Base-by-base conservation (phyloP, 2,329 filamentous ascomycete species). In the Nemania sp. region DNA sequence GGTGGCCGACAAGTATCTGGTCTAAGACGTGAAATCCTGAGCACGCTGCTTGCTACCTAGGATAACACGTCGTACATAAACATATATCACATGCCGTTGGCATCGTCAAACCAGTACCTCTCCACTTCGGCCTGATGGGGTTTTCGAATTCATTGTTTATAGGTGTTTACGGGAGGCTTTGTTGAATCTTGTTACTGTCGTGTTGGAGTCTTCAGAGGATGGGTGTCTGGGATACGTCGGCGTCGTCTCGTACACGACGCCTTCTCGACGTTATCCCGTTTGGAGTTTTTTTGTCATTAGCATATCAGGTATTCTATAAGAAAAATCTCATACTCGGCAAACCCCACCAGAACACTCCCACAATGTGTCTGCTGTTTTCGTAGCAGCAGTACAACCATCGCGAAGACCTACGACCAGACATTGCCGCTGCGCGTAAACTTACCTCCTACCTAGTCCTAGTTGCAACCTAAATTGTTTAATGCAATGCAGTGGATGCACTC, bases 11-110 rank as follows among this genome's bases (percentile, higher is more conserved):
- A 62, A 60, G 1, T 13, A 69, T 2, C 54, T 70, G 45, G 50
- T 72, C 43, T 62, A 70, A n/a, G 42, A 49, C 70, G 29, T 72
- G 3, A 37, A 17, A 54, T 32, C 47, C 12, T 6, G 11, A 3
- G 25, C 17, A 17, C 6, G 35, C n/a, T 7, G 10, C 12, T 13
- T 20, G n/a, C n/a, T 7, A 6, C 12, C 11, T 20, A 12, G 32
- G 11, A 7, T 25, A 13, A 29, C 21, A 20, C 18, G 13, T 25
- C 1, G 5, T 3, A 29, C n/a, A 46, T 12, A 20, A 13, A 46
- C 20, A 32, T 37, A 15, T 39, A 18, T 46, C 35, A 10, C 46
- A 18, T 18, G 40, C 39, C 45, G 51, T 39, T 40, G 17, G 29
- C 20, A 48, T 35, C 37, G 34, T 5, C n/a, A 35, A 5, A 12